Evolutionary conservation across 2,329 filamentous ascomycete species (phyloP).

Genomic region (Biscogniauxia mediterranea): DNA sequence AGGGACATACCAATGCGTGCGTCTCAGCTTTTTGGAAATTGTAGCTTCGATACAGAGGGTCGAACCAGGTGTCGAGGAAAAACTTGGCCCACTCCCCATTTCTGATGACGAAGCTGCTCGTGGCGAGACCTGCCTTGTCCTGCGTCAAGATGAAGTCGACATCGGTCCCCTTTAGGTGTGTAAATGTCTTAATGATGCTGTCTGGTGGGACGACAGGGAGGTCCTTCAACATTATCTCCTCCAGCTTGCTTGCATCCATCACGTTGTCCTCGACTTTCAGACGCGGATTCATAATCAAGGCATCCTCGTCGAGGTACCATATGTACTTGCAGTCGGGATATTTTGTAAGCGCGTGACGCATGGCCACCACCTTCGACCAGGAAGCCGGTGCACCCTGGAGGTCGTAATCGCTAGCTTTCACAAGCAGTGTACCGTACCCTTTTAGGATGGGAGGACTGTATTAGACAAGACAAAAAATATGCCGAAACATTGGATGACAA

Average conservation of each 20-base stretch:
- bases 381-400: slow-evolving; percentile 57
- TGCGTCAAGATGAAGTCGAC: slow-evolving; percentile 83
- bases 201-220: slow-evolving; percentile 88
- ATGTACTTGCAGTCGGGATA: slow-evolving; percentile 76
- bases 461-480: neutral
- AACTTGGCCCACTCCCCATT: slow-evolving; percentile 90
- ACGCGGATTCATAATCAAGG: slow-evolving; percentile 83
- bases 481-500: neutral
- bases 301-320: slow-evolving; percentile 83
- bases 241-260: slow-evolving; percentile 64
- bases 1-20: slow-evolving; percentile 73
- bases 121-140: slow-evolving; percentile 75
- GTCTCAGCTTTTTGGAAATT: slow-evolving; percentile 94
- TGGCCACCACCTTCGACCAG: slow-evolving; percentile 79
- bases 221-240: slow-evolving; percentile 80
- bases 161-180: slow-evolving; percentile 71
- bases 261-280: slow-evolving; percentile 69
- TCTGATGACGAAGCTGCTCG: slow-evolving; percentile 74
- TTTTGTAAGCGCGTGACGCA: slow-evolving; percentile 83
- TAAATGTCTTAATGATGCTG: slow-evolving; percentile 94
- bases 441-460: neutral
- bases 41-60: slow-evolving; percentile 89
- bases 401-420: slow-evolving; percentile 73
- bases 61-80: slow-evolving; percentile 93
- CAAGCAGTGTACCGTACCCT: slow-evolving; percentile 88